Conservation (phyloP, 345 rosid genomes). For the Alliaria petiolata region DNA sequence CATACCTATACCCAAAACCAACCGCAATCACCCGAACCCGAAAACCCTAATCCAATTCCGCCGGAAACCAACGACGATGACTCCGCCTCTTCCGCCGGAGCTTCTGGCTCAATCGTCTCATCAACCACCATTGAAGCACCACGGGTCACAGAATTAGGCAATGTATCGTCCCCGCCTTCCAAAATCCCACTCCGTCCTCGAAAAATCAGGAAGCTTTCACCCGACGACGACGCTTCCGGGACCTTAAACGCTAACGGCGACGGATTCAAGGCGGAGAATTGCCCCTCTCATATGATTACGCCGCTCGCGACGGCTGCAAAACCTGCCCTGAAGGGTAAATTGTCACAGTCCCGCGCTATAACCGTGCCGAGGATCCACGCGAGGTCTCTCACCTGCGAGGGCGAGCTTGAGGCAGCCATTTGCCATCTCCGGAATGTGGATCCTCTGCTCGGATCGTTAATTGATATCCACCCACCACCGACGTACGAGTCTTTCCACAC, state of each 20-base stretch:
- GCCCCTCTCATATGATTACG: slow-evolving; percentile 21
- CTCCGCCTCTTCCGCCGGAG: slow-evolving; percentile 22
- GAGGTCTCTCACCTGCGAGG: slow-evolving; percentile 74
- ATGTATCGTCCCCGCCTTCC: slow-evolving; percentile 55
- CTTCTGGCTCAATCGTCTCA: slow-evolving; percentile 23
- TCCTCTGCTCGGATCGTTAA: slow-evolving; percentile 62
- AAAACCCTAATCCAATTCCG: slow-evolving; percentile 28
- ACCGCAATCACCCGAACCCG: slow-evolving; percentile 35
- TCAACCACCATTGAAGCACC: slow-evolving; percentile 25
- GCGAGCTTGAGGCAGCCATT: slow-evolving; percentile 78
- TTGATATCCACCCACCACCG: slow-evolving; percentile 68
- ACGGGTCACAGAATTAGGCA: slow-evolving; percentile 32
- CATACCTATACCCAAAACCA: slow-evolving; percentile 34
- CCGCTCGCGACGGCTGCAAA: slow-evolving; percentile 29
- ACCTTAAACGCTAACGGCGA: neutral
- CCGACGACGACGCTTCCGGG: slow-evolving; percentile 34
- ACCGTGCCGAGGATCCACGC: slow-evolving; percentile 48
- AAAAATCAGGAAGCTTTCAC: slow-evolving; percentile 72
- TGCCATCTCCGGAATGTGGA: slow-evolving; percentile 73
- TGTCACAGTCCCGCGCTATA: slow-evolving; percentile 37
- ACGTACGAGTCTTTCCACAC: slow-evolving; percentile 70
- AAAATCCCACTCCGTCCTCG: slow-evolving; percentile 95
- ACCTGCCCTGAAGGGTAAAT: slow-evolving; percentile 23
- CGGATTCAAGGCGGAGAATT: slow-evolving; percentile 26
- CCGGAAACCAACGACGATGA: slow-evolving; percentile 24